A percentile compares a stretch with the other conserved stretches of the same genome.
These are phyloP conservation scores for Entophlyctis luteolus DNA, from an alignment of 192 early-diverging fungal species.

Conservation along the genomic window DNA sequence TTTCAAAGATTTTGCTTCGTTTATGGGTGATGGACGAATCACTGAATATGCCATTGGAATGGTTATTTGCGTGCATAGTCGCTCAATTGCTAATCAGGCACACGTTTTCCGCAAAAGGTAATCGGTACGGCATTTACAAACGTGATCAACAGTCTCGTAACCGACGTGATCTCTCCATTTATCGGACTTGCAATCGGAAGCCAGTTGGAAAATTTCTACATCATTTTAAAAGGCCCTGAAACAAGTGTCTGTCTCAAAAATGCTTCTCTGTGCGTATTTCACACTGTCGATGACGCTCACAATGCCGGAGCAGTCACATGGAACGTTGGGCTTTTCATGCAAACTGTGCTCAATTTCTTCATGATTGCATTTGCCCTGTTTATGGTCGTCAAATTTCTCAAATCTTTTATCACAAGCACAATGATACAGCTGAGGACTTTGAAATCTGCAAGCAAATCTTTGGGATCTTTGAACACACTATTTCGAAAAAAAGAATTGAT, in stretches of 20 bases:
- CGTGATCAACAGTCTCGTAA: conserved; percentile 25
- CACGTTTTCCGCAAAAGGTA: too few species aligned
- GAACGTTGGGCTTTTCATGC: conserved; percentile 54
- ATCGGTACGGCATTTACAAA: conserved; percentile 25
- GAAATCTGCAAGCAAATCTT: conserved; percentile 2
- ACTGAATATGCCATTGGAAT: conserved; percentile 19
- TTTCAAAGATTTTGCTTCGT: conserved; percentile 11
- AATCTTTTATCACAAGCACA: background rate
- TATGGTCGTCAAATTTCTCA: conserved; percentile 41
- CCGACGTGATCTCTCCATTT: conserved; percentile 22
- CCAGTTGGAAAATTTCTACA: conserved; percentile 25
- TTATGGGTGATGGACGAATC: conserved; percentile 18
- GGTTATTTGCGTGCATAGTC: too few species aligned
- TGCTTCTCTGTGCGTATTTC: background rate
- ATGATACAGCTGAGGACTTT: conserved; percentile 6
- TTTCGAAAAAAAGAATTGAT: background rate
- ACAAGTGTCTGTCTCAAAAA: background rate
- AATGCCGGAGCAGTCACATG: conserved; percentile 28
- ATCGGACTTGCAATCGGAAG: conserved; percentile 28
- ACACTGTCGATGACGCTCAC: conserved; percentile 10
- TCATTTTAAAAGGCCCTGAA: conserved; percentile 4
- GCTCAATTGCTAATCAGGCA: too few species aligned
- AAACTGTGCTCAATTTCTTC: conserved; percentile 60
- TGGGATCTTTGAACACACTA: background rate
- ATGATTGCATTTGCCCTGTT: conserved; percentile 50